A percentile compares a stretch with the other conserved stretches of the same genome.
phyloP scores from a whole-genome alignment of 2,329 filamentous ascomycete species.

The Cercospora zeina region DNA sequence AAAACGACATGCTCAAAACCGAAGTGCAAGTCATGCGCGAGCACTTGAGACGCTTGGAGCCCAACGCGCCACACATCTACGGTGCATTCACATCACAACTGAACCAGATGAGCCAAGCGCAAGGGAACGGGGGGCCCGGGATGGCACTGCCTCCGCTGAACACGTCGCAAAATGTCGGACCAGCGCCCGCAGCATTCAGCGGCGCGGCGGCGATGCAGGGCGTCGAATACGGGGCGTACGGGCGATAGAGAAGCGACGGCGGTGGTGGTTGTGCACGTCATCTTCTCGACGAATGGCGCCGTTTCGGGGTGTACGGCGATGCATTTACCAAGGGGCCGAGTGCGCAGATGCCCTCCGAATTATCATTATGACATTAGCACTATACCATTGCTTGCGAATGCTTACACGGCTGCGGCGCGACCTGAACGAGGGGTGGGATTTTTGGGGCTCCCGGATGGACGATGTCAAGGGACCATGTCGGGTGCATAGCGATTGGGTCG shows the following conservation, averaged over 20 bases:
- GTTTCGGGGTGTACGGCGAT: constrained; percentile 5
- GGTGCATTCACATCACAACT: constrained; percentile 49
- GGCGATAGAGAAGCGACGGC: constrained; percentile 20
- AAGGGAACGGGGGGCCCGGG: constrained; percentile 34
- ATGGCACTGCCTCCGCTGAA: constrained; percentile 44
- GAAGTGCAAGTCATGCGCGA: constrained; percentile 51
- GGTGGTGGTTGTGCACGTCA: constrained; percentile 1
- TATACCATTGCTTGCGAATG: constrained; percentile 30
- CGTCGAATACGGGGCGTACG: constrained; percentile 46
- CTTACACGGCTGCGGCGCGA: constrained; percentile 8
- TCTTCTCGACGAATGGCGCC: constrained; percentile 7
- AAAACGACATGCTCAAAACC: constrained; percentile 50
- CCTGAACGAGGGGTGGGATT: constrained; percentile 9
- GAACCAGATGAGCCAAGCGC: constrained; percentile 42
- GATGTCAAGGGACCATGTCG: constrained; percentile 3
- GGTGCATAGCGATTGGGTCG: constrained; percentile 6
- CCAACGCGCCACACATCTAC: constrained; percentile 50
- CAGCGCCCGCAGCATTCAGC: constrained; percentile 36
- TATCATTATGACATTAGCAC: constrained; percentile 23
- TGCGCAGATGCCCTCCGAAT: constrained; percentile 4
- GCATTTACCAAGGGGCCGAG: constrained; percentile 1
- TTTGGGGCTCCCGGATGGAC: constrained; percentile 14
- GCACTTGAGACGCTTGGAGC: constrained; percentile 50
- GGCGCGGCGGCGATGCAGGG: constrained; percentile 50
- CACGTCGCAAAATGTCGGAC: constrained; percentile 25